Percentiles rank a stretch among this genome's conserved stretches.
Conservation (phyloP, 2,329 filamentous ascomycete species). For the Botryotinia convoluta region DNA sequence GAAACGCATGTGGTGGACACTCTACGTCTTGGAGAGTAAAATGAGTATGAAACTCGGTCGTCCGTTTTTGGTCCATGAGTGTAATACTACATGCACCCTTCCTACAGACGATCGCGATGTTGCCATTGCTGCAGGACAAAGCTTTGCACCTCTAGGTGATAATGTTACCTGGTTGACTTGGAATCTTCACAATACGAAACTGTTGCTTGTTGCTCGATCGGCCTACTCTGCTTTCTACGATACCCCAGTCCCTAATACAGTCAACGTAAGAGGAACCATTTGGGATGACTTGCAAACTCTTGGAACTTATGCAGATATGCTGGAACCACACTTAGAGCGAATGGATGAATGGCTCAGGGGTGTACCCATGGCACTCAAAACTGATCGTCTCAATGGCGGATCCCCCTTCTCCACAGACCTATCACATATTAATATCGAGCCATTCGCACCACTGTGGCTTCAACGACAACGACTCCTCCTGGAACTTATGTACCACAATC, state of each 20-base stretch:
- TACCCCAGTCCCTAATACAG: slow-evolving; percentile 31
- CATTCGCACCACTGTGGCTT: slow-evolving; percentile 44
- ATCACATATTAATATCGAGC: slow-evolving; percentile 37
- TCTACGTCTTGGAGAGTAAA: slow-evolving; percentile 45
- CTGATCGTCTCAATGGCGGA: slow-evolving; percentile 37
- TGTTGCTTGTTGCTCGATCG: slow-evolving; percentile 36
- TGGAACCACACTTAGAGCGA: slow-evolving; percentile 31
- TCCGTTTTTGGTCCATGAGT: slow-evolving; percentile 37
- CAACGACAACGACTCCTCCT: slow-evolving; percentile 45
- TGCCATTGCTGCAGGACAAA: slow-evolving; percentile 32
- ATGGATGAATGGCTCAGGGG: slow-evolving; percentile 38
- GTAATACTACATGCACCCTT: slow-evolving; percentile 35
- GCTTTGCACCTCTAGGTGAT: slow-evolving; percentile 35
- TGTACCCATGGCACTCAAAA: slow-evolving; percentile 43
- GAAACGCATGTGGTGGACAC: slow-evolving; percentile 47
- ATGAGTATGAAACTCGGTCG: slow-evolving; percentile 41
- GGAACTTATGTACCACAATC: slow-evolving; percentile 45
- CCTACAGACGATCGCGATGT: slow-evolving; percentile 38
- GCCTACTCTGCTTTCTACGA: slow-evolving; percentile 38
- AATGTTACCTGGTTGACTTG: slow-evolving; percentile 39
- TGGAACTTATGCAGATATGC: slow-evolving; percentile 35
- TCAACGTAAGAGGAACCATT: slow-evolving; percentile 27
- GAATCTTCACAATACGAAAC: slow-evolving; percentile 35
- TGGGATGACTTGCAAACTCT: slow-evolving; percentile 37
- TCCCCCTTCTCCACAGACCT: slow-evolving; percentile 42